A percentile compares a stretch with the other conserved stretches of the same genome.
Evolutionary conservation across 169 alveolate species (phyloP).

Genomic region (Eimeria acervulina): DNA sequence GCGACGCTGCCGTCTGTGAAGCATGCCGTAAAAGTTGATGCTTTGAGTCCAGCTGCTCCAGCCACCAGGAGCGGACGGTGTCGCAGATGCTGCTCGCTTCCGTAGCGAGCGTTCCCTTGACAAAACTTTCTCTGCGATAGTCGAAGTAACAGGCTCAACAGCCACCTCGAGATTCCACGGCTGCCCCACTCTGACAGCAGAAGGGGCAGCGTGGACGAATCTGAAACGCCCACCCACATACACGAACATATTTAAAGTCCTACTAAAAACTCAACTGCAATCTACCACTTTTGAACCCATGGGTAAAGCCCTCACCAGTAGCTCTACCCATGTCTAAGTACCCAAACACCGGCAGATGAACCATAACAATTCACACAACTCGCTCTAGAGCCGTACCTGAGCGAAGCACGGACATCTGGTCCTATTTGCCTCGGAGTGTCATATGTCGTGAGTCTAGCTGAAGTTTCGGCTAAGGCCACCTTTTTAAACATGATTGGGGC

Average conservation of each 20-base stretch:
- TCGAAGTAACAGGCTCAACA: neutral
- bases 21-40: neutral
- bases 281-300: neutral
- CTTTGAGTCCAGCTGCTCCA: slow-evolving; percentile 66
- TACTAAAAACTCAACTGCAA: neutral
- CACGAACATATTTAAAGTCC: neutral
- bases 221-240: neutral
- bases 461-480: neutral
- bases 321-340: neutral
- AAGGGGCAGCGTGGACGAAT: slow-evolving; percentile 47
- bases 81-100: neutral
- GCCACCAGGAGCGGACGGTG: neutral
- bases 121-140: slow-evolving; percentile 1
- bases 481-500: slow-evolving; percentile 50
- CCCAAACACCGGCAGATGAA: neutral
- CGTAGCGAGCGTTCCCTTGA: slow-evolving; percentile 19
- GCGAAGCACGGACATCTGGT: neutral
- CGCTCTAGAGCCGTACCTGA: slow-evolving; percentile 23
- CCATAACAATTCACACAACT: neutral
- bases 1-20: neutral
- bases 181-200: slow-evolving; percentile 65
- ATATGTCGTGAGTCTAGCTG: neutral
- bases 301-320: neutral
- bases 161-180: slow-evolving; percentile 65
- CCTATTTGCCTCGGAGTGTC: neutral